Evolutionary conservation across 352 stramenopile genomes (phyloP).

Genomic region (Phytophthora multivora): DNA sequence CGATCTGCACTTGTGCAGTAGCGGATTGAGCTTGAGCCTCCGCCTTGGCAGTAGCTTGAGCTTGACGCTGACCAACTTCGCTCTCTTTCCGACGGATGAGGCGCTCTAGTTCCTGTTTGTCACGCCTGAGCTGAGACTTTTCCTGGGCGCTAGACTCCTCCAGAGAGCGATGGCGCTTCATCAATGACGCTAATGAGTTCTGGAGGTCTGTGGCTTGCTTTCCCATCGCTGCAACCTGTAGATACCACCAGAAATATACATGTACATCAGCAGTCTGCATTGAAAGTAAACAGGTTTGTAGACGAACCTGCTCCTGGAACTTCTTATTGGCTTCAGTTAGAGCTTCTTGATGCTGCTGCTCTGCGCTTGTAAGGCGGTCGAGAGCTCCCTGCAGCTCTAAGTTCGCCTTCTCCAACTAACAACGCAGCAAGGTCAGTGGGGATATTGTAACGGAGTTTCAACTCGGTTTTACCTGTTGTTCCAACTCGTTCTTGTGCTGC

Average conservation of each 20-base stretch:
- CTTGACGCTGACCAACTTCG: conserved; percentile 16
- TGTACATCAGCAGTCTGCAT: background rate
- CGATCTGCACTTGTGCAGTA: conserved; percentile 17
- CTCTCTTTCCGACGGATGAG: conserved; percentile 36
- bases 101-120: conserved; percentile 42
- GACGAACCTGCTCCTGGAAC: conserved; percentile 21
- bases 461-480: conserved; percentile 19
- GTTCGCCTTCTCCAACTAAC: conserved; percentile 13
- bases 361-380: conserved; percentile 8
- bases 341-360: conserved; percentile 13
- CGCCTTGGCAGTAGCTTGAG: conserved; percentile 22
- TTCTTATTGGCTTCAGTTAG: conserved; percentile 4
- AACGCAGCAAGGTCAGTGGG: background rate
- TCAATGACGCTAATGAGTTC: conserved; percentile 10
- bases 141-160: conserved; percentile 28
- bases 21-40: conserved; percentile 1
- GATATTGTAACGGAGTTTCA: too few relatives aligned
- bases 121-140: conserved; percentile 35
- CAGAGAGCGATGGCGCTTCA: conserved; percentile 23
- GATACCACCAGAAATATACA: background rate
- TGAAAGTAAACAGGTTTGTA: background rate
- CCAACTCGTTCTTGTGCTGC: conserved; percentile 9
- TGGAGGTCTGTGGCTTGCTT: conserved; percentile 16
- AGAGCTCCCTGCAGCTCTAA: conserved; percentile 5
- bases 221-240: conserved; percentile 7